Percentiles rank a stretch among this genome's conserved stretches.
Conservation (phyloP, 768 basidiomycete genomes). For the Neoboletus magnificus region DNA sequence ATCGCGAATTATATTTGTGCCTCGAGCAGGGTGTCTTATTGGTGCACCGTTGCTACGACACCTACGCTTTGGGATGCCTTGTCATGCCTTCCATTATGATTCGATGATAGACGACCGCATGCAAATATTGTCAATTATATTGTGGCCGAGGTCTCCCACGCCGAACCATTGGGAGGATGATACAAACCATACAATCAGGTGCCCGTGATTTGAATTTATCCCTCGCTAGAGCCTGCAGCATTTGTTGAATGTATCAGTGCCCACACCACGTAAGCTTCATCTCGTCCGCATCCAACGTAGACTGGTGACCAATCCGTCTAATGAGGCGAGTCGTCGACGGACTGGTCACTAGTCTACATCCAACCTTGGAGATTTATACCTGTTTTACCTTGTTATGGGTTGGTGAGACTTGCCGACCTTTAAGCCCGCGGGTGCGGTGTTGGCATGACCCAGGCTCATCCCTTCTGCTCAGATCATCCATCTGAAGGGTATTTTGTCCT, state of each 20-base stretch:
- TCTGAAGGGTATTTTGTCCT: neutral
- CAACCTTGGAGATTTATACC: neutral
- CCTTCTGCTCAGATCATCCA: neutral
- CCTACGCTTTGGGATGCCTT: conserved; percentile 7
- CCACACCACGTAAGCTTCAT: too few relatives aligned
- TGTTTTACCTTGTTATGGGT: neutral
- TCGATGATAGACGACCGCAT: neutral
- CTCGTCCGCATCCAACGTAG: neutral
- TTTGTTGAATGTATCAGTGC: too few relatives aligned
- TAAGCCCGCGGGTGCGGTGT: neutral
- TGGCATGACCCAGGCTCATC: neutral
- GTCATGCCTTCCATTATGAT: conserved; percentile 7
- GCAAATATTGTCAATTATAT: neutral
- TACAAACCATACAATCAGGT: neutral
- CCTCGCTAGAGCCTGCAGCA: neutral
- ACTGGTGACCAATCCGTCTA: too few relatives aligned
- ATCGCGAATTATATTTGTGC: conserved; percentile 4
- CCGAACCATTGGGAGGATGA: neutral
- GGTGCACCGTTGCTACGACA: conserved; percentile 12
- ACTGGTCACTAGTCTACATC: too few relatives aligned
- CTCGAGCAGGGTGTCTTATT: neutral
- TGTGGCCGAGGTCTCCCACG: neutral
- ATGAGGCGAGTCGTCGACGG: too few relatives aligned
- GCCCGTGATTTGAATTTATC: neutral
- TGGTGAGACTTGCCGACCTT: neutral